These are phyloP conservation scores for Fusarium sp. DNA, from an alignment of 2,329 filamentous ascomycete genomes.

Conservation along the genomic window DNA sequence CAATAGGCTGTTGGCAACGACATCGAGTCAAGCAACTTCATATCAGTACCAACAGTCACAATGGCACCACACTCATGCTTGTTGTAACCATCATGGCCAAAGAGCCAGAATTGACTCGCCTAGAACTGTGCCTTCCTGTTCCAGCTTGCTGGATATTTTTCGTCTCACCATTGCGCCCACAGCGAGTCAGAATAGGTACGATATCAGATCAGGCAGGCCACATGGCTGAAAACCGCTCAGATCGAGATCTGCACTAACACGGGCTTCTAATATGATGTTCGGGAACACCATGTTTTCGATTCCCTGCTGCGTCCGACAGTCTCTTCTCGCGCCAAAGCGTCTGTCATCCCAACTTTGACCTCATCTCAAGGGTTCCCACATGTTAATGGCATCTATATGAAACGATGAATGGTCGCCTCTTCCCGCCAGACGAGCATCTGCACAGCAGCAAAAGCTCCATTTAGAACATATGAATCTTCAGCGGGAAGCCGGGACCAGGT, in stretches of 20 bases:
- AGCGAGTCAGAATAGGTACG: constrained; percentile 40
- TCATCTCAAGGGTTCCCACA: constrained; percentile 7
- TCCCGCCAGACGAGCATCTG: constrained; percentile 9
- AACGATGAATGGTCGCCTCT: neutral
- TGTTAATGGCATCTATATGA: constrained; percentile 9
- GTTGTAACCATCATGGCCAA: neutral
- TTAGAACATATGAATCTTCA: constrained; percentile 15
- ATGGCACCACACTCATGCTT: constrained; percentile 18
- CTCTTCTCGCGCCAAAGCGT: constrained; percentile 20
- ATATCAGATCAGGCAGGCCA: constrained; percentile 39
- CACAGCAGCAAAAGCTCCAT: constrained; percentile 24
- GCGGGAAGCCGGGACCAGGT: constrained; percentile 30
- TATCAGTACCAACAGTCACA: constrained; percentile 3
- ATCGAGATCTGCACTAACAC: constrained; percentile 44
- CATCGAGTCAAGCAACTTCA: constrained; percentile 31
- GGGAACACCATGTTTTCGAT: constrained; percentile 27
- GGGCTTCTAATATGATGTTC: constrained; percentile 30
- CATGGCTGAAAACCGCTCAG: constrained; percentile 28
- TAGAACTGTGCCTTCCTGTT: constrained; percentile 21
- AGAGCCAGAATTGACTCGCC: constrained; percentile 25
- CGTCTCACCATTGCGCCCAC: constrained; percentile 31
- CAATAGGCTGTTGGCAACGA: constrained; percentile 13
- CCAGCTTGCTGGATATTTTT: constrained; percentile 28
- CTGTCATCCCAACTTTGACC: constrained; percentile 35
- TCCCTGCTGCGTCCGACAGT: constrained; percentile 16